Evolutionary conservation across 1,284 basidiomycete genomes (phyloP), one percentile per base, ranked within the genome.

Genomic region (Cystobasidiaceae sp.): DNA sequence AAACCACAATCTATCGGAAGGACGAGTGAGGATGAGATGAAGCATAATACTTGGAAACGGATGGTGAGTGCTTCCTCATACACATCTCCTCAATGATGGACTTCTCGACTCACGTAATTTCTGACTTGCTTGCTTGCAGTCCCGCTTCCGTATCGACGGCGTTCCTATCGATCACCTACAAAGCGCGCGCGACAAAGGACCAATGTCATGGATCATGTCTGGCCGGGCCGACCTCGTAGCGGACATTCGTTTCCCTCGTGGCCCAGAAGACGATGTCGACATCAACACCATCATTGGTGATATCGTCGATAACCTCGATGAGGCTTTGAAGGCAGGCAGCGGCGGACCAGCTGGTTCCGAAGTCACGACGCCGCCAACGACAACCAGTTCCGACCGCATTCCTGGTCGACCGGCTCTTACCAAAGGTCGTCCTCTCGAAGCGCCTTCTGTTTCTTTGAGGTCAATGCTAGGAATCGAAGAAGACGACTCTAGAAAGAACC

Each of bases 141-240:
- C 93, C 5, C 89, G 94, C 45, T 87, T 98, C 76, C 86, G 94
- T 13, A 93, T 98, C 64, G 94, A 99, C 75, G 94, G 96, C 21
- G 86, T 98, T 54, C 93, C 91, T 68, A 87, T 99, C 72, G 96
- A 99, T 78, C 94, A 99, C 75, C 81, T 97, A 45, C 91, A 97
- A 78, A 86, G 87, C 55, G 86, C 88, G 55, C 85, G 87, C 1
- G 87, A 86, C 68, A 77, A 77, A 0, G 92, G 94, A 0, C 93
- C 94, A 3, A 86, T 97, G 67, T 91, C 90, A 3, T 98, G 96
- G 94, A 92, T 99, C 69, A 89, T 88, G 1, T 90, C 92, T 0
- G 96, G 96, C 50, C 94, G 94, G 77, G 85, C 97, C 32, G 94
- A 99, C 74, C 89, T 93, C 2, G 96, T 99, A 2, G 84, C 97